phyloP scores from a whole-genome alignment of 495 filamentous ascomycete species.

The Neurospora hispaniola region DNA sequence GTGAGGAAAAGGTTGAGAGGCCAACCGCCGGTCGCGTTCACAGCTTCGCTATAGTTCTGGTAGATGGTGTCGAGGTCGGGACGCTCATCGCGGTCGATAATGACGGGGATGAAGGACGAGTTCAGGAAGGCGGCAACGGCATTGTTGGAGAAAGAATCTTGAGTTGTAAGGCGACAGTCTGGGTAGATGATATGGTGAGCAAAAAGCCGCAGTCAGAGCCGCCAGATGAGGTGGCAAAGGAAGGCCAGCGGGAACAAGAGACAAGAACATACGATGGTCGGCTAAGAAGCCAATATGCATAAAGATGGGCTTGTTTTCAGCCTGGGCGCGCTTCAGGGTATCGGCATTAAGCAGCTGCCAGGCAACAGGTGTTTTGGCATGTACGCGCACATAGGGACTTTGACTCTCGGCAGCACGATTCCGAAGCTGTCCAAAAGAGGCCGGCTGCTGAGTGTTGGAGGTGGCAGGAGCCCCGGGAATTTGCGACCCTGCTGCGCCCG shows the following conservation, averaged over 20 bases:
- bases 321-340: constrained; percentile 63
- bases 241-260: background rate
- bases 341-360: constrained; percentile 87
- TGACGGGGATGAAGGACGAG: constrained; percentile 79
- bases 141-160: constrained; percentile 80
- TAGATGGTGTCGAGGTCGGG: constrained; percentile 95
- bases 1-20: constrained; percentile 95
- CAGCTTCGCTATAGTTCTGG: constrained; percentile 96
- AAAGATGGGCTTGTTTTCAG: constrained; percentile 77
- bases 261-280: constrained; percentile 66
- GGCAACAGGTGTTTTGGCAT: constrained; percentile 76
- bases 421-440: constrained; percentile 28
- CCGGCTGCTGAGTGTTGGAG: background rate
- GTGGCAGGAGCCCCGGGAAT: background rate
- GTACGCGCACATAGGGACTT: constrained; percentile 75
- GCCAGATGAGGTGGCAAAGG: background rate
- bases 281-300: constrained; percentile 93
- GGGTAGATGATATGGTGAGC: background rate
- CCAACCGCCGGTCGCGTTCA: constrained; percentile 89
- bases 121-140: constrained; percentile 78
- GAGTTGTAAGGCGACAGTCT: constrained; percentile 92
- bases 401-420: constrained; percentile 66
- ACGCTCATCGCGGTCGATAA: constrained; percentile 89
- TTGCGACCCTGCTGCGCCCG: background rate
- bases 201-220: background rate